These are phyloP conservation scores for Schoenoplectus tabernaemontani DNA, from an alignment of 202 grass and related monocot genomes.

Conservation along the genomic window DNA sequence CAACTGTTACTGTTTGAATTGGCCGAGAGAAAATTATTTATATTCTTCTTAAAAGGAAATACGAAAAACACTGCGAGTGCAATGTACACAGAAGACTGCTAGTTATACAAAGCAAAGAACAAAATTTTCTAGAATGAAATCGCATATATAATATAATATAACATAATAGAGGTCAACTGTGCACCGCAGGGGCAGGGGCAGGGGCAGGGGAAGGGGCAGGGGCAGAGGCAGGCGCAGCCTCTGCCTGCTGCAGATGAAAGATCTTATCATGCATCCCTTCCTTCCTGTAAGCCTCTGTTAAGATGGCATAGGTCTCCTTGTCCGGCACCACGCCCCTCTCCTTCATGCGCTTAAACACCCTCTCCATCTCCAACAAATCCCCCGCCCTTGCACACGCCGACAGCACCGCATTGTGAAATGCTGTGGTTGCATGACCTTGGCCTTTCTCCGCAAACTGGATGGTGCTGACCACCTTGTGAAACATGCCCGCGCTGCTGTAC, in stretches of 20 bases:
- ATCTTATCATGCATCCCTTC: conserved; percentile 93
- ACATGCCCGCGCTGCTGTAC: conserved; percentile 65
- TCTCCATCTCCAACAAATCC: conserved; percentile 91
- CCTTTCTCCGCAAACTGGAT: conserved; percentile 79
- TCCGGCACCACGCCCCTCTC: conserved; percentile 52
- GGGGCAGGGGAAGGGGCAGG: too few species aligned
- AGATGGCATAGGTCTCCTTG: conserved; percentile 45
- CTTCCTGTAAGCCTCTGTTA: conserved; percentile 75
- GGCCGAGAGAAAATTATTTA: too few species aligned
- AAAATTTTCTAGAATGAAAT: too few species aligned
- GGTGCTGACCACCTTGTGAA: conserved; percentile 85
- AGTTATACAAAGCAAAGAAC: too few species aligned
- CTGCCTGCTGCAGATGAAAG: conserved; percentile 58
- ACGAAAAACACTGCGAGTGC: too few species aligned
- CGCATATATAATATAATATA: too few species aligned
- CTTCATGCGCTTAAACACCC: conserved; percentile 82
- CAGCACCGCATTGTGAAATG: conserved; percentile 66
- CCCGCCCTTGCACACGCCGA: conserved; percentile 61
- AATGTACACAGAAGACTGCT: too few species aligned
- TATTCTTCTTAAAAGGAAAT: too few species aligned
- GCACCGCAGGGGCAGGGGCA: too few species aligned
- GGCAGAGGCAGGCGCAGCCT: too few species aligned
- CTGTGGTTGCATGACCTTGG: conserved; percentile 36
- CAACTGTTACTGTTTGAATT: too few species aligned
- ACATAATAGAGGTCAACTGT: too few species aligned